Percentiles rank a stretch among this genome's conserved stretches.
Conservation (phyloP, 1,284 basidiomycete species). For the Ceratorhiza oryzae-sativae region DNA sequence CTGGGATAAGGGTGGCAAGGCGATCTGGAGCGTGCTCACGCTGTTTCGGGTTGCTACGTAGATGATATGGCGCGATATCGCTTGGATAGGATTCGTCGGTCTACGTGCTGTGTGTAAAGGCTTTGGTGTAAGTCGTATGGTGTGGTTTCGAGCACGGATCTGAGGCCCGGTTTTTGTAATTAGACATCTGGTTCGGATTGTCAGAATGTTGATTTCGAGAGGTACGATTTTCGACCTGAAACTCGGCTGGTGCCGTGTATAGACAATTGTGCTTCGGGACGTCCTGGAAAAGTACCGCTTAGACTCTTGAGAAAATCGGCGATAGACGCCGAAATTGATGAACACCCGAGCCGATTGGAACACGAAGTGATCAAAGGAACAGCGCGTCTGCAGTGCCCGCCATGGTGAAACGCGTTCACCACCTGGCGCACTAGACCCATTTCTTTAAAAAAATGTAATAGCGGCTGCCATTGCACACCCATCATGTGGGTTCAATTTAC, state of each 20-base stretch:
- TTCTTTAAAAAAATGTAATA: no score
- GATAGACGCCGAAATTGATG: slow-evolving; percentile 12
- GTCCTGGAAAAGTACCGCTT: neutral
- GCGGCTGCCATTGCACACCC: no score
- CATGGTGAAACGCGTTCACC: slow-evolving; percentile 10
- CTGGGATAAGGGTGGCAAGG: slow-evolving; percentile 84
- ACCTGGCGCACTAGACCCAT: neutral
- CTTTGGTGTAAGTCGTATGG: neutral
- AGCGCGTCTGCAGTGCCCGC: neutral
- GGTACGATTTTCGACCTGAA: neutral
- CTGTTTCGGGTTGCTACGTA: slow-evolving; percentile 56
- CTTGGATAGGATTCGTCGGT: neutral
- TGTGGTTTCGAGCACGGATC: neutral
- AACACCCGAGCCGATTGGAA: slow-evolving; percentile 30
- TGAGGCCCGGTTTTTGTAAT: neutral
- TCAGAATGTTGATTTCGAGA: neutral
- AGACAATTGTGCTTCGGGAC: neutral
- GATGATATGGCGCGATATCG: neutral
- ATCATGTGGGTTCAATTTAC: no score
- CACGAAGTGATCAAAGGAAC: slow-evolving; percentile 18
- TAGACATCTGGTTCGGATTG: neutral
- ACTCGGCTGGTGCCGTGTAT: neutral
- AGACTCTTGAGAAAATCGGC: neutral
- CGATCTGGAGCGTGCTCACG: slow-evolving; percentile 75
- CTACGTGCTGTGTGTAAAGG: neutral